Percentiles rank a stretch among this genome's conserved stretches.
These are phyloP conservation scores for Kodamaea restingae DNA, from an alignment of 805 yeast genomes.

Conservation along the genomic window DNA sequence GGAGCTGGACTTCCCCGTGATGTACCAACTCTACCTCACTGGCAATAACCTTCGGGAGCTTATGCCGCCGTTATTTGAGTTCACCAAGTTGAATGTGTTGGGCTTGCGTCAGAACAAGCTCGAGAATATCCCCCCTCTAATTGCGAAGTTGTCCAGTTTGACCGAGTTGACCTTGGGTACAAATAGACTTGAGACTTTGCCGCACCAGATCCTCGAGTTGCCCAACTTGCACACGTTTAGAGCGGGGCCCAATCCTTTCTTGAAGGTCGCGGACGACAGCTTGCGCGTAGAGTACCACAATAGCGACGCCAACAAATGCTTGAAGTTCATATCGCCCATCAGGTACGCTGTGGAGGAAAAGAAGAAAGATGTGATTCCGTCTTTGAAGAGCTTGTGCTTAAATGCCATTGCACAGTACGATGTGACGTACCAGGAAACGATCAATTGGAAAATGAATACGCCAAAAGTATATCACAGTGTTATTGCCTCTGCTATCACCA, in stretches of 20 bases:
- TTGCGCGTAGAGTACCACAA: conserved; percentile 1
- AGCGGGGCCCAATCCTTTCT: conserved; percentile 53
- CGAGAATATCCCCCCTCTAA: conserved; percentile 17
- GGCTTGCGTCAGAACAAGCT: conserved; percentile 46
- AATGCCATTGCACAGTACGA: conserved; percentile 48
- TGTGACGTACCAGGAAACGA: conserved; percentile 52
- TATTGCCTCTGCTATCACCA: conserved; percentile 50
- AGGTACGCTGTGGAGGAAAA: conserved; percentile 19
- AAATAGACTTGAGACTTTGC: conserved; percentile 49
- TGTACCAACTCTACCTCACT: conserved; percentile 48
- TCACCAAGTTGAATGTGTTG: conserved; percentile 47
- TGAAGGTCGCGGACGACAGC: conserved; percentile 25
- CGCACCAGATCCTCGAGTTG: conserved; percentile 49
- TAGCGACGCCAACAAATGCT: conserved; percentile 24
- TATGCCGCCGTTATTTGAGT: conserved; percentile 49
- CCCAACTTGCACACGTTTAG: conserved; percentile 41
- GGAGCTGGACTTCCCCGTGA: conserved; percentile 17
- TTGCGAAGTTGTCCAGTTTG: conserved; percentile 26
- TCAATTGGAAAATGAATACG: conserved; percentile 48
- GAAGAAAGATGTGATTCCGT: conserved; percentile 31
- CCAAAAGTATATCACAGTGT: conserved; percentile 43
- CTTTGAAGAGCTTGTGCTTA: conserved; percentile 46
- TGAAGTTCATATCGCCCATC: conserved; percentile 23
- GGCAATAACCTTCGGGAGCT: conserved; percentile 46
- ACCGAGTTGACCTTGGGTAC: conserved; percentile 50